Evolutionary conservation across 768 basidiomycete genomes (phyloP).

Genomic region (Austroboletus eburneus): DNA sequence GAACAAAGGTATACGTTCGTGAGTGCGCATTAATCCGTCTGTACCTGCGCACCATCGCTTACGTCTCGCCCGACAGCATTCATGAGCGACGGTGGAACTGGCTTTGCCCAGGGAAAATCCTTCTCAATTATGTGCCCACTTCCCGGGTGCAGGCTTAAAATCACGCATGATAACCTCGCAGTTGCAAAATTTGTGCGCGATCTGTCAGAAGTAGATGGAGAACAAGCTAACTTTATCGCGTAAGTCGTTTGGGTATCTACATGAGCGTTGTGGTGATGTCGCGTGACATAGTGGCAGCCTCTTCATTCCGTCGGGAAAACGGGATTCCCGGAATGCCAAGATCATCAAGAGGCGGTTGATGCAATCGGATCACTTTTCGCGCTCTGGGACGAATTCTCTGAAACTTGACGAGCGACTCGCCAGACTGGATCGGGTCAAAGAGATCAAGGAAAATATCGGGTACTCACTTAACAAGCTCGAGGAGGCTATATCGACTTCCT

Average conservation of each 20-base stretch:
- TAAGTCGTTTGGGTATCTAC: slow-evolving; percentile 16
- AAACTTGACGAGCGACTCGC: slow-evolving; percentile 18
- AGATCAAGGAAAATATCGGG: slow-evolving; percentile 23
- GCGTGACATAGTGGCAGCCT: slow-evolving; percentile 32
- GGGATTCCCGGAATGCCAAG: slow-evolving; percentile 26
- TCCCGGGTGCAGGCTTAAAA: slow-evolving; percentile 34
- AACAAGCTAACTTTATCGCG: slow-evolving; percentile 32
- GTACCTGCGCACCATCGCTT: background rate
- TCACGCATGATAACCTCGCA: slow-evolving; percentile 41
- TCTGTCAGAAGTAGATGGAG: slow-evolving; percentile 25
- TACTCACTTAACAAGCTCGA: slow-evolving; percentile 23
- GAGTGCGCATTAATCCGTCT: slow-evolving; percentile 14
- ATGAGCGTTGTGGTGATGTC: background rate
- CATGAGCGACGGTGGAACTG: slow-evolving; percentile 37
- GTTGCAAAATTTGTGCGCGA: slow-evolving; percentile 42
- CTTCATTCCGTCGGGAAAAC: slow-evolving; percentile 24
- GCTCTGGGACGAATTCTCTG: background rate
- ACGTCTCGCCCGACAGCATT: slow-evolving; percentile 34
- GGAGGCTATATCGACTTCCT: slow-evolving; percentile 16
- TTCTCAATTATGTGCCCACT: slow-evolving; percentile 36
- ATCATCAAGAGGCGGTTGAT: slow-evolving; percentile 27
- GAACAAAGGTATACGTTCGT: slow-evolving; percentile 28
- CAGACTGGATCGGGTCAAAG: slow-evolving; percentile 22
- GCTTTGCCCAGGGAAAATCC: slow-evolving; percentile 46
- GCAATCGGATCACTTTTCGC: slow-evolving; percentile 19